A percentile compares a stretch with the other conserved stretches of the same genome.
Conservation (phyloP, 2,329 filamentous ascomycete genomes). For the Ophiognomonia clavigignenti-juglandacearum region DNA sequence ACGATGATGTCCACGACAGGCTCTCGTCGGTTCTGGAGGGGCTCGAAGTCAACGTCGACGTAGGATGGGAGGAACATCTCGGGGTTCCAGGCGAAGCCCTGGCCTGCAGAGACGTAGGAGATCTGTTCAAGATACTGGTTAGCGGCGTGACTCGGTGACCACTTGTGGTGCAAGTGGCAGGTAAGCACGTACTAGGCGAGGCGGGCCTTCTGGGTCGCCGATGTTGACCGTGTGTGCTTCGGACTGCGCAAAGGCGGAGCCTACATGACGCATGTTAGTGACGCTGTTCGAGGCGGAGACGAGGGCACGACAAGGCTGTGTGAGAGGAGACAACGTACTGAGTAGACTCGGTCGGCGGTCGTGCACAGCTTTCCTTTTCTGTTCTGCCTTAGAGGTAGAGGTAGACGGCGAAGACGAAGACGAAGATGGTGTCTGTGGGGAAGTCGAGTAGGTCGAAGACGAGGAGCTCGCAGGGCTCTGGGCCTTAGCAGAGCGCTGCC, state of each 20-base stretch:
- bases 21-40: constrained; percentile 70
- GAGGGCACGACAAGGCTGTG: constrained; percentile 14
- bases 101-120: constrained; percentile 72
- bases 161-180: not conserved
- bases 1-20: constrained; percentile 74
- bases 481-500: constrained; percentile 30
- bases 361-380: constrained; percentile 41
- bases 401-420: constrained; percentile 29
- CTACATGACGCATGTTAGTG: constrained; percentile 34
- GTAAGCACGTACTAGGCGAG: constrained; percentile 56
- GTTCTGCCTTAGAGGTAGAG: constrained; percentile 35
- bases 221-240: constrained; percentile 80
- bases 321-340: constrained; percentile 38
- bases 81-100: constrained; percentile 81
- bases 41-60: constrained; percentile 67
- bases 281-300: not conserved
- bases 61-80: constrained; percentile 81
- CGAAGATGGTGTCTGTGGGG: constrained; percentile 41
- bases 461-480: constrained; percentile 44
- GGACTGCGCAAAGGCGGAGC: constrained; percentile 65
- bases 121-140: constrained; percentile 46
- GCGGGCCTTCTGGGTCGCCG: constrained; percentile 67
- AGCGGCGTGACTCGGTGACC: constrained; percentile 16
- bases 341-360: constrained; percentile 57
- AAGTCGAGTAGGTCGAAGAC: constrained; percentile 54